Percentiles rank a stretch among this genome's conserved stretches.
phyloP scores from a whole-genome alignment of 495 filamentous ascomycete species.

The Bacidia gigantensis region DNA sequence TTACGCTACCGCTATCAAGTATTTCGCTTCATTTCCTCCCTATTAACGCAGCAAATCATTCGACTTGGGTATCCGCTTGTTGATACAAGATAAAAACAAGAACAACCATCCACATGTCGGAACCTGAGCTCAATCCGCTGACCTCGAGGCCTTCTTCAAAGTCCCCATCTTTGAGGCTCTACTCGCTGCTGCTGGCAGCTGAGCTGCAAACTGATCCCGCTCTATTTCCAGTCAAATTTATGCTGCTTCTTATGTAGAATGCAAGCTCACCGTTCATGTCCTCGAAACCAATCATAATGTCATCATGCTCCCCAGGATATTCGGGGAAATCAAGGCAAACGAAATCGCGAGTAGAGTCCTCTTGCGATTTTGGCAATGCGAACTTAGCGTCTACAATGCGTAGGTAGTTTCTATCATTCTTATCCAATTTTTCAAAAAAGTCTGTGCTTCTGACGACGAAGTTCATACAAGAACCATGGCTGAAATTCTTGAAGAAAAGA shows the following conservation, averaged over 20 bases:
- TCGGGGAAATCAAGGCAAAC: conserved; percentile 75
- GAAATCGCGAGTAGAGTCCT: conserved; percentile 49
- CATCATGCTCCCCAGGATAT: conserved; percentile 80
- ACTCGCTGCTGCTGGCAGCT: conserved; percentile 33
- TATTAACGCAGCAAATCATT: too few species aligned
- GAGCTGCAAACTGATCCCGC: conserved; percentile 31
- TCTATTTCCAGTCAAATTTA: conserved; percentile 23
- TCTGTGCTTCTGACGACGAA: conserved; percentile 73
- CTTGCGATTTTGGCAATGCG: conserved; percentile 52
- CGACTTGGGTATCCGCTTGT: background rate
- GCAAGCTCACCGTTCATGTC: conserved; percentile 53
- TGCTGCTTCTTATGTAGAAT: background rate
- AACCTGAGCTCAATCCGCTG: background rate
- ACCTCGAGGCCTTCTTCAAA: conserved; percentile 24
- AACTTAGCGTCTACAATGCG: conserved; percentile 83
- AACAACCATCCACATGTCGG: background rate
- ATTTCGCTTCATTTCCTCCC: too few species aligned
- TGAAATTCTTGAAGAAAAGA: conserved; percentile 73
- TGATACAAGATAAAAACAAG: background rate
- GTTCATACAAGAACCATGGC: conserved; percentile 73
- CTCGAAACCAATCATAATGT: conserved; percentile 74
- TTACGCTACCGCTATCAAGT: background rate
- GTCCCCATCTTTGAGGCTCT: conserved; percentile 37
- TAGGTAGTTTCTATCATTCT: conserved; percentile 51
- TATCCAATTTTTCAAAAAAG: conserved; percentile 55